Evolutionary conservation across 768 basidiomycete genomes (phyloP), one percentile per base, ranked within the genome.

Genomic region (Piloderma croceum): DNA sequence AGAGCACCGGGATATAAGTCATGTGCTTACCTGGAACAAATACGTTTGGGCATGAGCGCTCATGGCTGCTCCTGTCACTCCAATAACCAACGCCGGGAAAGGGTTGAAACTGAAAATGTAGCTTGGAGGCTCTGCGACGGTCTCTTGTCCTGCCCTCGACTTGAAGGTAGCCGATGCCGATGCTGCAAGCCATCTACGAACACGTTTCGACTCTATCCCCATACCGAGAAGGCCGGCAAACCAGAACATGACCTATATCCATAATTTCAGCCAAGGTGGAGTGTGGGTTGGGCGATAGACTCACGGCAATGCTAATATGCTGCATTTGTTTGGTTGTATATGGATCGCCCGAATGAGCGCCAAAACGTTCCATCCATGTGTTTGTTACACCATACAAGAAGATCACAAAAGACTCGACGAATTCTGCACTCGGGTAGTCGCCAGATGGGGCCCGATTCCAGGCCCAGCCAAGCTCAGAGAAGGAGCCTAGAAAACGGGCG

Each of bases 361-460:
- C 93, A 49, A 94, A 88, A 31, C 94, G 77, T 63, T 98, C 94
- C 88, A 97, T 90, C 90, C 90, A 98, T 12, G 86, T 90, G 57
- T 98, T 94, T 31, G 90, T 84, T 24, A 77, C 69, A 6, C 93
- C 93, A 56, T 97, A 98, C 0, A 80, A 24, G 63, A 93, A 93
- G 52, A 97, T 92, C 38, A 90, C 73, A 7, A 69, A 54, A 0
- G 82, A 88, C 61, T 91, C 89, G 42, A 81, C 70, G 39, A 88
- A 83, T 58, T 90, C 88, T 5, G 81, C 86, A 6, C 81, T 77
- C 6, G 73, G 69, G 33, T 64, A 64, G 18, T 64, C 62, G 17
- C 67, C 65, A 3, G 63, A 59, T 0, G 80, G 83, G 0, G 78
- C 67, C 20, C 73, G 66, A 57, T 98, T 98, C 93, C 93, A 98